These are phyloP conservation scores for Glaciozyma martinii DNA, from an alignment of 768 basidiomycete genomes.

Conservation along the genomic window DNA sequence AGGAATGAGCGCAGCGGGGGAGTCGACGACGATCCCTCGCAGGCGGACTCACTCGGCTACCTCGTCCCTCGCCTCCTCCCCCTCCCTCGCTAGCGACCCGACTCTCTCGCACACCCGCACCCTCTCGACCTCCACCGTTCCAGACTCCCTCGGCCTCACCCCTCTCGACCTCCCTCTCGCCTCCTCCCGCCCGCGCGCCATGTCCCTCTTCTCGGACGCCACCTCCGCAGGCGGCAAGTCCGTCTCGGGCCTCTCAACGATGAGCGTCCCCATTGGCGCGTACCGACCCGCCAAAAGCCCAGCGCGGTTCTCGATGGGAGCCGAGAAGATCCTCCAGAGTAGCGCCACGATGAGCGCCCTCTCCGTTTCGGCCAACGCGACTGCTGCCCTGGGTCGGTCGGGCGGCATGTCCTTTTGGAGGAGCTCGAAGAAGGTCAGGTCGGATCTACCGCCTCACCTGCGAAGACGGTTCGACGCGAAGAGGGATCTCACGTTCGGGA, in stretches of 20 bases:
- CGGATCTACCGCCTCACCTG: background rate
- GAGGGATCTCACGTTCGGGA: slow-evolving; percentile 17
- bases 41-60: background rate
- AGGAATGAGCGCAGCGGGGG: background rate
- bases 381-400: background rate
- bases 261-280: background rate
- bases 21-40: background rate
- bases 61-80: background rate
- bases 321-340: background rate
- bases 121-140: background rate
- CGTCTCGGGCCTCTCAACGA: background rate
- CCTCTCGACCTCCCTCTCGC: background rate
- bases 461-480: slow-evolving; percentile 7
- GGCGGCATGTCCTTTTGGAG: background rate
- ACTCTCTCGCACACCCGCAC: background rate
- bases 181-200: background rate
- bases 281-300: background rate
- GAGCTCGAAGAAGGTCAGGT: background rate
- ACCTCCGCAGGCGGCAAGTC: background rate
- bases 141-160: background rate
- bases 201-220: background rate
- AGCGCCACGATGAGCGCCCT: background rate
- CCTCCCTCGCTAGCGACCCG: background rate
- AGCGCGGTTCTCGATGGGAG: background rate
- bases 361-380: background rate